Evolutionary conservation across 495 filamentous ascomycete genomes (phyloP).

Genomic region (Lophiotrema nucula): DNA sequence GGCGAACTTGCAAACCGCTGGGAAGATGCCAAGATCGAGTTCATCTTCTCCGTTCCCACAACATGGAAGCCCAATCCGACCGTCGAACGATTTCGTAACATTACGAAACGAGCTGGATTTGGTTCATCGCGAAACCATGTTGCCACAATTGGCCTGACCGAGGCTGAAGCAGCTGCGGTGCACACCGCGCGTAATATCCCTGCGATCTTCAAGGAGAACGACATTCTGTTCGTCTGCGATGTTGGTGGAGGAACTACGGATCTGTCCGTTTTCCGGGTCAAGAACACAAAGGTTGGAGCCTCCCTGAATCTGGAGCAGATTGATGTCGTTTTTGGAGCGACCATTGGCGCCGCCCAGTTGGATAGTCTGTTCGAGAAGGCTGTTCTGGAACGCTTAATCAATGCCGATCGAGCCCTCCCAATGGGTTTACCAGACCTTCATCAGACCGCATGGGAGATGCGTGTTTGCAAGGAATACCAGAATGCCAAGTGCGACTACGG

Average conservation of each 20-base stretch:
- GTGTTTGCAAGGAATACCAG: constrained; percentile 34
- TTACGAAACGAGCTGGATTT: constrained; percentile 54
- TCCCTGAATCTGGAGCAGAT: constrained; percentile 38
- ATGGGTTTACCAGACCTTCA: constrained; percentile 23
- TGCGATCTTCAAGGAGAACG: constrained; percentile 39
- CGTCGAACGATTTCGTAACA: constrained; percentile 54
- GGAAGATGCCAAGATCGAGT: constrained; percentile 54
- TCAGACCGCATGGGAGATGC: constrained; percentile 35
- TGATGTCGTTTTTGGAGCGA: constrained; percentile 37
- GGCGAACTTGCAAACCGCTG: constrained; percentile 42
- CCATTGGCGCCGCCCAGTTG: constrained; percentile 31
- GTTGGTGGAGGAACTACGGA: constrained; percentile 54
- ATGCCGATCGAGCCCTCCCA: constrained; percentile 13
- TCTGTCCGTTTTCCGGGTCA: constrained; percentile 33
- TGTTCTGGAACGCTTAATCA: constrained; percentile 16
- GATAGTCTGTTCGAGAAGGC: constrained; percentile 34
- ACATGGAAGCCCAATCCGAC: constrained; percentile 61
- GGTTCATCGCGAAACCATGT: constrained; percentile 46
- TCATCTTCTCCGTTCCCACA: constrained; percentile 65
- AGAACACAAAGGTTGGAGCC: constrained; percentile 24
- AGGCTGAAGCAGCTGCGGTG: constrained; percentile 66
- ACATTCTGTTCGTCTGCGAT: constrained; percentile 54
- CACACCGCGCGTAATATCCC: constrained; percentile 46
- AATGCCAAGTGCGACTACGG: constrained; percentile 43
- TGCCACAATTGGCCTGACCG: constrained; percentile 60